Percentiles rank a stretch among this genome's conserved stretches.
Evolutionary conservation across 768 basidiomycete species (phyloP).

Genomic region (Exsudoporus frostii): DNA sequence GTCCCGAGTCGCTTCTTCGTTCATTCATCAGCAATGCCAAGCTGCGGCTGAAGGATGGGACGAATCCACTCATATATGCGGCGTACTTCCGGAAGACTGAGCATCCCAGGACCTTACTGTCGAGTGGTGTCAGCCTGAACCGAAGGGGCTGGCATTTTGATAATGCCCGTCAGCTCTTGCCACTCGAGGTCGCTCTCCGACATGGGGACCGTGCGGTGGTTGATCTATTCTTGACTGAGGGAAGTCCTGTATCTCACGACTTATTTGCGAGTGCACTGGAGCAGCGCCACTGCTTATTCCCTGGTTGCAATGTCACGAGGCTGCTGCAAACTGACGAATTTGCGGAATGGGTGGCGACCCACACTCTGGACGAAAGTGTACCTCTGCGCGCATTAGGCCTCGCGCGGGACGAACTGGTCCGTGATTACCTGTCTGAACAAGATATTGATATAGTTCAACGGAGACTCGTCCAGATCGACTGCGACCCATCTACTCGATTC

Average conservation of each 20-base stretch:
- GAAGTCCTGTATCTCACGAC: background rate
- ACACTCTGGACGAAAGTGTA: background rate
- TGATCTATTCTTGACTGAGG: background rate
- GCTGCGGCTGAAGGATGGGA: background rate
- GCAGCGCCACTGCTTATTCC: background rate
- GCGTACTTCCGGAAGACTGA: background rate
- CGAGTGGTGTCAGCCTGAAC: background rate
- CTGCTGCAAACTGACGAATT: constrained; percentile 9
- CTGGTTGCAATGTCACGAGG: background rate
- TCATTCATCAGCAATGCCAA: background rate
- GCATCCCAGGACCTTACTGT: constrained; percentile 1
- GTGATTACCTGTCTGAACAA: no score
- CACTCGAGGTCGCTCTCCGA: background rate
- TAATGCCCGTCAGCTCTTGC: background rate
- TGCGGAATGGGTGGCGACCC: constrained; percentile 5
- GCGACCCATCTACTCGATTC: background rate
- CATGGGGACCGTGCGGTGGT: background rate
- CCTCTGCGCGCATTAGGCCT: background rate
- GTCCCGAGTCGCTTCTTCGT: background rate
- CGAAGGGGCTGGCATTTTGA: background rate
- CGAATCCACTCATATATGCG: constrained; percentile 10
- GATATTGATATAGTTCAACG: background rate
- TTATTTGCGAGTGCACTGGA: background rate
- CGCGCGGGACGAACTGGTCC: no score
- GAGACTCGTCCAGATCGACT: constrained; percentile 4